Conservation (phyloP, 2,329 filamentous ascomycete species). For the Alternaria ventricosa region DNA sequence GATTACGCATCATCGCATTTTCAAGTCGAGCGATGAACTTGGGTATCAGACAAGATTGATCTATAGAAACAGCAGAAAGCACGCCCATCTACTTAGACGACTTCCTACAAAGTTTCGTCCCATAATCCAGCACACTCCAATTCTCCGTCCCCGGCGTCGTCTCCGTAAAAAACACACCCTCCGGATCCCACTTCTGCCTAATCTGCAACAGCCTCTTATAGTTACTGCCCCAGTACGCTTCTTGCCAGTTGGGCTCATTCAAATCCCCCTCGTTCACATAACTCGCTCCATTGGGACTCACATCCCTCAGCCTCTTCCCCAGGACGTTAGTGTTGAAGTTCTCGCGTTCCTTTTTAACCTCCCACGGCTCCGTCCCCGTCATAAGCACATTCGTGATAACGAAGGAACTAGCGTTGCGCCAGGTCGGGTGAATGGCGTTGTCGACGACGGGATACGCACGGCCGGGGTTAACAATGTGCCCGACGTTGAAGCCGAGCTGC, state of each 20-base stretch:
- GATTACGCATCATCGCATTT: neutral
- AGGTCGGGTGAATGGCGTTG: constrained; percentile 44
- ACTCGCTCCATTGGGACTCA: constrained; percentile 37
- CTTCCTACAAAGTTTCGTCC: constrained; percentile 45
- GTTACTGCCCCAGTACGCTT: constrained; percentile 45
- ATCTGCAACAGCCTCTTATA: constrained; percentile 40
- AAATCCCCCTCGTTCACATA: constrained; percentile 48
- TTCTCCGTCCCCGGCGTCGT: constrained; percentile 46
- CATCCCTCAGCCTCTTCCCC: constrained; percentile 39
- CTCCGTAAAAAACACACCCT: constrained; percentile 44
- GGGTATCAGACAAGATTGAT: neutral
- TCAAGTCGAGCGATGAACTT: neutral
- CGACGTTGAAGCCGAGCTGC: constrained; percentile 36
- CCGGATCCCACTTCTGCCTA: constrained; percentile 43
- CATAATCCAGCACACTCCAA: constrained; percentile 43
- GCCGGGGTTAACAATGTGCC: constrained; percentile 46
- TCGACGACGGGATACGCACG: constrained; percentile 34
- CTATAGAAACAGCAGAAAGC: no score
- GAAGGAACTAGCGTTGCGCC: constrained; percentile 46
- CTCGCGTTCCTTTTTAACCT: constrained; percentile 34
- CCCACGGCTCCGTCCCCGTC: constrained; percentile 41
- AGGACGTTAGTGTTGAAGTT: constrained; percentile 40
- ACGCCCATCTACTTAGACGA: constrained; percentile 5
- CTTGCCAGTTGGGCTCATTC: constrained; percentile 46
- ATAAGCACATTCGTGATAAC: constrained; percentile 43